Conservation (phyloP, 495 filamentous ascomycete species). For the Podospora pseudopauciseta region DNA sequence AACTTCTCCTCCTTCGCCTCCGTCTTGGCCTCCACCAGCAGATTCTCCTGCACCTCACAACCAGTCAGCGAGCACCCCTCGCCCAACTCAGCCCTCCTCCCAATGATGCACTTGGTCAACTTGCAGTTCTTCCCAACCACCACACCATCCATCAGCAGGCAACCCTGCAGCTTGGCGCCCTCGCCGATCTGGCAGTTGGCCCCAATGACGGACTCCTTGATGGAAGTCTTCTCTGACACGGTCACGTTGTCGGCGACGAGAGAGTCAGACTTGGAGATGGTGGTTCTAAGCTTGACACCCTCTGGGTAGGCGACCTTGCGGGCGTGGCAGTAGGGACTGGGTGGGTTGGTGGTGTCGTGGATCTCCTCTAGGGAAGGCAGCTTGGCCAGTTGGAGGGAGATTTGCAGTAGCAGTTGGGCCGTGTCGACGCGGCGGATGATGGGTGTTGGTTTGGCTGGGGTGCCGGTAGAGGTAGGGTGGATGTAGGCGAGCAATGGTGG, state of each 20-base stretch:
- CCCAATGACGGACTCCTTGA: conserved; percentile 86
- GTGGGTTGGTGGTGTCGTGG: conserved; percentile 40
- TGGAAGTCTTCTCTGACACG: conserved; percentile 74
- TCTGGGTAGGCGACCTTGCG: conserved; percentile 78
- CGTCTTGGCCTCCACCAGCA: conserved; percentile 73
- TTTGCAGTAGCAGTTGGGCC: conserved; percentile 68
- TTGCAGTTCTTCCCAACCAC: conserved; percentile 72
- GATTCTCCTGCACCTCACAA: conserved; percentile 85
- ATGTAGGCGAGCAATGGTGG: conserved; percentile 79
- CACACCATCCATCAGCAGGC: conserved; percentile 86
- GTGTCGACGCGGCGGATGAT: conserved; percentile 87
- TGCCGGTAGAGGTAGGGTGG: conserved; percentile 44
- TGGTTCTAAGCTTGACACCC: conserved; percentile 68
- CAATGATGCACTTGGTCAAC: conserved; percentile 78
- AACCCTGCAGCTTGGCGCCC: conserved; percentile 74
- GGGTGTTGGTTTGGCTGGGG: conserved; percentile 34
- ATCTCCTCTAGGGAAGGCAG: conserved; percentile 62
- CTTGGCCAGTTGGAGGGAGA: conserved; percentile 84
- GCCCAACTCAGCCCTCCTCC: conserved; percentile 69
- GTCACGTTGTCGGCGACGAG: conserved; percentile 82
- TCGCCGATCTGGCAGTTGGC: conserved; percentile 76
- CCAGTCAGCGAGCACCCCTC: conserved; percentile 73
- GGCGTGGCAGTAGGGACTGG: conserved; percentile 69
- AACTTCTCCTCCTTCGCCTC: conserved; percentile 84
- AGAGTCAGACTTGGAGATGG: conserved; percentile 70